A percentile compares a stretch with the other conserved stretches of the same genome.
Conservation (phyloP, 805 yeast species). For the Tetrapisispora fleetii region DNA sequence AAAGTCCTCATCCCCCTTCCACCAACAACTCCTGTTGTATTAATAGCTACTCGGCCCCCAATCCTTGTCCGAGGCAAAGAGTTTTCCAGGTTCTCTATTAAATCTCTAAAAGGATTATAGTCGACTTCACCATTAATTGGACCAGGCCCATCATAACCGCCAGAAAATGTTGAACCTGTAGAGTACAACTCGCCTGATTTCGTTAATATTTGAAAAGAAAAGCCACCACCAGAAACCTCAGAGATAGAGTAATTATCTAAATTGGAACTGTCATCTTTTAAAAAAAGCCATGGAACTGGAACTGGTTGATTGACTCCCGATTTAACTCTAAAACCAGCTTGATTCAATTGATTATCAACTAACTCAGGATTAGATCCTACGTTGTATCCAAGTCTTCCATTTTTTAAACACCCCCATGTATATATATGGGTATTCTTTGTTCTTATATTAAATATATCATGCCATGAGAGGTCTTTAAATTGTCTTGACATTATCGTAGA, state of each 20-base stretch:
- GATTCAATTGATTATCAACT: conserved; percentile 12
- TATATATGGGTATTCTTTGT: conserved; percentile 15
- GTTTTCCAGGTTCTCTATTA: conserved; percentile 17
- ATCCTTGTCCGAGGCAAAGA: conserved; percentile 13
- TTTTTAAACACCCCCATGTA: conserved; percentile 29
- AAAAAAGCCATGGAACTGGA: conserved; percentile 22
- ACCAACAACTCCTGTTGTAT: conserved; percentile 14
- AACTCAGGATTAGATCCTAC: conserved; percentile 15
- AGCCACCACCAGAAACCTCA: conserved; percentile 52
- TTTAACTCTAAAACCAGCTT: conserved; percentile 16
- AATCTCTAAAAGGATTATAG: conserved; percentile 25
- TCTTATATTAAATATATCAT: conserved; percentile 17
- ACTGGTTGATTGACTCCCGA: conserved; percentile 24
- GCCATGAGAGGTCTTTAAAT: conserved; percentile 19
- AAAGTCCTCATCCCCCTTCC: conserved; percentile 3
- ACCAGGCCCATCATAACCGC: conserved; percentile 35
- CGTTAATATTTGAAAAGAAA: conserved; percentile 48
- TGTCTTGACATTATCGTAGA: conserved; percentile 16
- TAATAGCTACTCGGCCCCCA: conserved; percentile 14
- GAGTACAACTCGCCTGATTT: conserved; percentile 45
- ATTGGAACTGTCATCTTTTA: conserved; percentile 3
- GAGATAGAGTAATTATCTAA: conserved; percentile 13
- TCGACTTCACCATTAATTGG: conserved; percentile 29
- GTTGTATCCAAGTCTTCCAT: conserved; percentile 26
- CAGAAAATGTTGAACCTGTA: conserved; percentile 40